phyloP scores from a whole-genome alignment of 345 rosid species.

The Gossypium longicalyx region DNA sequence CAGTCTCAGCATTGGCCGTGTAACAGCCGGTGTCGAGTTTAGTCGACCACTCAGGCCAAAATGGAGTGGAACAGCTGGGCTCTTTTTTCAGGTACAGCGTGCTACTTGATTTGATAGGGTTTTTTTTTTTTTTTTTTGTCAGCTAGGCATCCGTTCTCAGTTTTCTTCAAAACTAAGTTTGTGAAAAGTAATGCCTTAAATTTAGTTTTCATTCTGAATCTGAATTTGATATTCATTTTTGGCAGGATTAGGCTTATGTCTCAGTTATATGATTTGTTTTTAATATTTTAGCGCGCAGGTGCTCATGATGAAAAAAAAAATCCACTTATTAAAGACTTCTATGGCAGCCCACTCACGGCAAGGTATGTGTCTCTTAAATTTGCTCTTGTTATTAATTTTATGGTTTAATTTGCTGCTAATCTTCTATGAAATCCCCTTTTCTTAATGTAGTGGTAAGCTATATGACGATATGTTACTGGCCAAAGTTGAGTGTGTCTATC shows the following conservation, averaged over 20 bases:
- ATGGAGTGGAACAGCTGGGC: conserved; percentile 88
- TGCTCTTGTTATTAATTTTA: not conserved
- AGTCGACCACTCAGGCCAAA: conserved; percentile 93
- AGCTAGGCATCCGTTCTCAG: not conserved
- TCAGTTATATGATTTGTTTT: not conserved
- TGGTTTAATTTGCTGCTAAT: conserved; percentile 11
- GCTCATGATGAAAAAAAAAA: conserved; percentile 76
- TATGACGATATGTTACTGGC: conserved; percentile 74
- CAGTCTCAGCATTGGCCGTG: conserved; percentile 72
- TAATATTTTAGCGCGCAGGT: conserved; percentile 61
- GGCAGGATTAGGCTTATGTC: not conserved
- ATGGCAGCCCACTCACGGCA: conserved; percentile 85
- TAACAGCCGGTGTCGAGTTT: conserved; percentile 78
- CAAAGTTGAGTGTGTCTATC: conserved; percentile 75
- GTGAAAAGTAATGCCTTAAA: not conserved
- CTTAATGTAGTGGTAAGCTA: conserved; percentile 63
- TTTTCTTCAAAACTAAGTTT: conserved; percentile 7
- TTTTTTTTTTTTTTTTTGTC: not conserved
- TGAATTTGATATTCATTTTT: not conserved
- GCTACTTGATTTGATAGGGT: not conserved
- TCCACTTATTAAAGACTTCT: conserved; percentile 79
- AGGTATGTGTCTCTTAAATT: conserved; percentile 41
- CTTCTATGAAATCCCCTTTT: conserved; percentile 11
- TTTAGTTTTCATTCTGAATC: not conserved
- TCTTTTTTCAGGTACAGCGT: conserved; percentile 70